These are phyloP conservation scores for Cryptococcus wingfieldii DNA, from an alignment of 1,284 basidiomycete species.

Conservation along the genomic window DNA sequence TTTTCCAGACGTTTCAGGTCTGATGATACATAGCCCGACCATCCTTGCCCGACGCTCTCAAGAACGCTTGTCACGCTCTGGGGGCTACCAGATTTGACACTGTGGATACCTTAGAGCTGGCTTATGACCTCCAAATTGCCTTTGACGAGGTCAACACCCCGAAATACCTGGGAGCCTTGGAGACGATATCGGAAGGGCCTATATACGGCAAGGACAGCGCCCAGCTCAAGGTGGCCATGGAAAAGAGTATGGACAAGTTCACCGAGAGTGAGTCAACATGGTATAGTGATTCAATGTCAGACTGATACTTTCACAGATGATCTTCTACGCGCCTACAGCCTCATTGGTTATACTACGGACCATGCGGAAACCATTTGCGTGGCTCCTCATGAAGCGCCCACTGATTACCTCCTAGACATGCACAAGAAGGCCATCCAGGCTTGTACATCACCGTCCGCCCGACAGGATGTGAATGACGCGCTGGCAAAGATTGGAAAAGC, in stretches of 20 bases:
- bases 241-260: conserved; percentile 35
- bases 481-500: conserved; percentile 32
- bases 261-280: conserved; percentile 20
- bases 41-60: conserved; percentile 5
- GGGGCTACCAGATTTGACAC: conserved; percentile 27
- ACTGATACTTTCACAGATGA: conserved; percentile 22
- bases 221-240: conserved; percentile 32
- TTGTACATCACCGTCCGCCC: conserved; percentile 12
- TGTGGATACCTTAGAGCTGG: conserved; percentile 22
- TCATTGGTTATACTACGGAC: conserved; percentile 25
- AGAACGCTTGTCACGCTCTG: conserved; percentile 12
- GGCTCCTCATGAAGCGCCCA: conserved; percentile 28
- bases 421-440: conserved; percentile 29
- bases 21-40: not conserved
- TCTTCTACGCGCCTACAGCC: conserved; percentile 29
- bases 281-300: too few species aligned
- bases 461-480: conserved; percentile 21
- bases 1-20: not conserved
- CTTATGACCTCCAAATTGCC: conserved; percentile 36
- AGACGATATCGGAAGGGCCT: conserved; percentile 19
- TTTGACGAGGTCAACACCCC: conserved; percentile 16
- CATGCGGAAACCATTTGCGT: conserved; percentile 26
- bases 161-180: conserved; percentile 32
- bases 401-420: conserved; percentile 29
- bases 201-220: conserved; percentile 23